Conservation (phyloP, 1,139 yeast genomes). For the Meyerozyma elateridarum region DNA sequence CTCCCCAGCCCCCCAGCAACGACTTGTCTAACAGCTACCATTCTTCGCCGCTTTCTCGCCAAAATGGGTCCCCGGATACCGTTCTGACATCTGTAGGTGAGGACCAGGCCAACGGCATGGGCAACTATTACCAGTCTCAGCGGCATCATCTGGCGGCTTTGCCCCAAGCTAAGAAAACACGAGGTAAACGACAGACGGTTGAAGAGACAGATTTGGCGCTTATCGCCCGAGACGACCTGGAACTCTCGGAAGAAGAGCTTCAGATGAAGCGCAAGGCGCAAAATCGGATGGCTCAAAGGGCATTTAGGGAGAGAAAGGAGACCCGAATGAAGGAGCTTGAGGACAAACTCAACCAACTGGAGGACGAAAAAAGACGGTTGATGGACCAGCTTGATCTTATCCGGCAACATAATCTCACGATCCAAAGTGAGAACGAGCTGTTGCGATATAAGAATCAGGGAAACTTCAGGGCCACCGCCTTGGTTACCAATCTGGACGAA, state of each 20-base stretch:
- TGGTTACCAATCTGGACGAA: not conserved
- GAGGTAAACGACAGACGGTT: constrained; percentile 24
- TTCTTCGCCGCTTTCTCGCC: constrained; percentile 1
- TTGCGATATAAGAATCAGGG: constrained; percentile 16
- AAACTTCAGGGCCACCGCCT: constrained; percentile 2
- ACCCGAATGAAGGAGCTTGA: constrained; percentile 66
- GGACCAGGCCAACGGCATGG: not conserved
- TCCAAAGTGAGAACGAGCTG: constrained; percentile 57
- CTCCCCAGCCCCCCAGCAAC: constrained; percentile 7
- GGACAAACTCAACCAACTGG: constrained; percentile 53
- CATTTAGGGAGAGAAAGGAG: constrained; percentile 83
- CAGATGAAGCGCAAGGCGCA: constrained; percentile 67
- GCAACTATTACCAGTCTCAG: not conserved
- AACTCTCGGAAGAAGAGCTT: constrained; percentile 45
- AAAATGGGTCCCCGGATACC: not conserved
- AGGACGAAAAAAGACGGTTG: constrained; percentile 51
- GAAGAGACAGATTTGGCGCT: constrained; percentile 38
- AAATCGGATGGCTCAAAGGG: constrained; percentile 86
- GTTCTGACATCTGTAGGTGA: not conserved
- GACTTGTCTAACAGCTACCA: constrained; percentile 9
- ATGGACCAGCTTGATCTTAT: constrained; percentile 50
- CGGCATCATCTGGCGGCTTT: not conserved
- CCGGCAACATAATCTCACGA: constrained; percentile 48
- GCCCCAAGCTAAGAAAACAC: constrained; percentile 17
- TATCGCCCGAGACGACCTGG: constrained; percentile 37